phyloP scores from a whole-genome alignment of 257 asterid species.

The Nicotiana obtusifolia region DNA sequence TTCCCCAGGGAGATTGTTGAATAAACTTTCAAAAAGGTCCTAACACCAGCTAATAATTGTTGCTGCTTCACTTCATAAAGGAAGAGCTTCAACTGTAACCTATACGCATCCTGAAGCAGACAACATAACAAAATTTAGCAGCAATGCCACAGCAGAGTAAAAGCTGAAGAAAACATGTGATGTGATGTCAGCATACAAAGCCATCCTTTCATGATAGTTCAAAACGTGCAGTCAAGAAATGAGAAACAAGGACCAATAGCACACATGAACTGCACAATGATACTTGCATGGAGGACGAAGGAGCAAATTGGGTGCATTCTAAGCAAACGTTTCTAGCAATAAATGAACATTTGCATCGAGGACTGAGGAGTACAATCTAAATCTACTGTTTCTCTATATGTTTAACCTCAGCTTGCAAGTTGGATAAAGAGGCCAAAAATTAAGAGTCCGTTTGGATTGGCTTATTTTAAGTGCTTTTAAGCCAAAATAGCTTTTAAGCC shows the following conservation, averaged over 20 bases:
- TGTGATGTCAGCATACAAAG: neutral
- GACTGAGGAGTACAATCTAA: neutral
- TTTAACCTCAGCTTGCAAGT: neutral
- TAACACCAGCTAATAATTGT: constrained; percentile 68
- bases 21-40: constrained; percentile 79
- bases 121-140: neutral
- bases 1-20: constrained; percentile 77
- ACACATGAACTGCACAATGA: neutral
- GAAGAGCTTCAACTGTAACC: constrained; percentile 79
- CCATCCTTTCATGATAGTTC: neutral
- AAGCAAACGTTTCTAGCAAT: neutral
- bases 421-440: neutral
- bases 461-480: too few species aligned
- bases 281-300: neutral
- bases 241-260: neutral
- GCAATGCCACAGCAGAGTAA: neutral
- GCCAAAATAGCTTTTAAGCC: too few species aligned
- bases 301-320: neutral
- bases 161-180: neutral
- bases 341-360: neutral
- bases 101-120: constrained; percentile 69
- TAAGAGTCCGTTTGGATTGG: too few species aligned
- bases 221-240: neutral
- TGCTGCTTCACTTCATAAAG: constrained; percentile 96
- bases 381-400: neutral